phyloP scores from a whole-genome alignment of 202 grass and related monocot species.

The Eragrostis tef region DNA sequence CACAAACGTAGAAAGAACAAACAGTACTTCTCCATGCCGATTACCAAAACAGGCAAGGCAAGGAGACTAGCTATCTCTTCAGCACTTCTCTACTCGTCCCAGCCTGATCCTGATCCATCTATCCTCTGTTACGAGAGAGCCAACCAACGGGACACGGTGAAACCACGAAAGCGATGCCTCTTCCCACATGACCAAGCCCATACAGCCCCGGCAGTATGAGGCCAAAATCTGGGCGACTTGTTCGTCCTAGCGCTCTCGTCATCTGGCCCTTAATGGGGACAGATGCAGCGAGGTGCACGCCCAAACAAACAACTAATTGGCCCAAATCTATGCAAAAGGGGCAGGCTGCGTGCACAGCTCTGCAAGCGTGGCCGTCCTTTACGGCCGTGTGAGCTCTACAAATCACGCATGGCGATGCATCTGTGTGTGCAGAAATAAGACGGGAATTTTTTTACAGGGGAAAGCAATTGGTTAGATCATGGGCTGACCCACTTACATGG shows the following conservation, averaged over 20 bases:
- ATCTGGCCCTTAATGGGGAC: slow-evolving; percentile 55
- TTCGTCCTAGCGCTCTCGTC: slow-evolving; percentile 59
- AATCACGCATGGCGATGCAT: slow-evolving; percentile 1
- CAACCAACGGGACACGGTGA: slow-evolving; percentile 14
- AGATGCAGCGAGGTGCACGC: slow-evolving; percentile 50
- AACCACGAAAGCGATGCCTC: slow-evolving; percentile 46
- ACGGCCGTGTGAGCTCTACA: slow-evolving; percentile 25
- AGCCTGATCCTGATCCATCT: slow-evolving; percentile 32
- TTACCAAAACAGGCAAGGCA: slow-evolving; percentile 53
- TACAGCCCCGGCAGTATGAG: slow-evolving; percentile 49
- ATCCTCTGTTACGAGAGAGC: slow-evolving; percentile 31
- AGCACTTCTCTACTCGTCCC: slow-evolving; percentile 14
- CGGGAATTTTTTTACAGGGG: not conserved
- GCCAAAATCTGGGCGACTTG: slow-evolving; percentile 73
- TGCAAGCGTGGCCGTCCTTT: slow-evolving; percentile 40
- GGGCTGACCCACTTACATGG: slow-evolving; percentile 41
- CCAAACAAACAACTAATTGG: slow-evolving; percentile 59
- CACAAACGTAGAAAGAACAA: slow-evolving; percentile 1
- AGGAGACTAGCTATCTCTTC: slow-evolving; percentile 12
- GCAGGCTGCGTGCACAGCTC: slow-evolving; percentile 40
- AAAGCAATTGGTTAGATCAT: slow-evolving; percentile 32
- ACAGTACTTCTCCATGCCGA: not conserved
- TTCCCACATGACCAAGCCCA: slow-evolving; percentile 48
- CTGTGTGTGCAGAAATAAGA: not conserved
- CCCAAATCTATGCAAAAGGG: slow-evolving; percentile 27